Evolutionary conservation across 805 yeast genomes (phyloP).

Genomic region (Spathaspora girioi): DNA sequence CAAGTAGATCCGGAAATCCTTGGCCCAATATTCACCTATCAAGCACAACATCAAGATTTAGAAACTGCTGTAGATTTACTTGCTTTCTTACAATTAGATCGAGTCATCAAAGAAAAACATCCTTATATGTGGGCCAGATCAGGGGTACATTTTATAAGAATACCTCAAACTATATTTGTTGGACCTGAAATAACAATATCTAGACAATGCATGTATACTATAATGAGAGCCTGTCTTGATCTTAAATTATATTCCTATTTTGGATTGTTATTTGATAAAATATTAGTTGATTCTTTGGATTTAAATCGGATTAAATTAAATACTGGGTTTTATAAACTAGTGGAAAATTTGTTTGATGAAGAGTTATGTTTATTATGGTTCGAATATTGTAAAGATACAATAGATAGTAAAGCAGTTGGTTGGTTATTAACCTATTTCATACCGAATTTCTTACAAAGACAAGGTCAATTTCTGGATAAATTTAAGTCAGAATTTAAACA

Average conservation of each 20-base stretch:
- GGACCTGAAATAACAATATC: constrained; percentile 12
- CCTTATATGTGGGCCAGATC: not conserved
- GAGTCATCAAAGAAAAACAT: constrained; percentile 18
- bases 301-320: constrained; percentile 5
- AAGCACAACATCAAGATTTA: constrained; percentile 15
- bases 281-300: constrained; percentile 22
- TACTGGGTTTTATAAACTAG: constrained; percentile 2
- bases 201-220: constrained; percentile 18
- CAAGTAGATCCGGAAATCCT: constrained; percentile 29
- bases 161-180: constrained; percentile 1
- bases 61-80: constrained; percentile 21
- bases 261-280: constrained; percentile 30
- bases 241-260: constrained; percentile 23
- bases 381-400: not conserved
- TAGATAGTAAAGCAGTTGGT: not conserved
- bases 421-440: not conserved
- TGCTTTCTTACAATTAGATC: constrained; percentile 22
- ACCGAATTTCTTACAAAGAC: constrained; percentile 11
- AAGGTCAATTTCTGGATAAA: not conserved
- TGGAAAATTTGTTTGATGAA: constrained; percentile 9
- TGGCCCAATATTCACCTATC: constrained; percentile 22
- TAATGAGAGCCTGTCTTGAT: constrained; percentile 27
- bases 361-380: not conserved
- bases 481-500: not conserved
- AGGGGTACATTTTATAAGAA: not conserved